phyloP scores from a whole-genome alignment of 2,329 filamentous ascomycete species.

The Hypoxylon sp. region DNA sequence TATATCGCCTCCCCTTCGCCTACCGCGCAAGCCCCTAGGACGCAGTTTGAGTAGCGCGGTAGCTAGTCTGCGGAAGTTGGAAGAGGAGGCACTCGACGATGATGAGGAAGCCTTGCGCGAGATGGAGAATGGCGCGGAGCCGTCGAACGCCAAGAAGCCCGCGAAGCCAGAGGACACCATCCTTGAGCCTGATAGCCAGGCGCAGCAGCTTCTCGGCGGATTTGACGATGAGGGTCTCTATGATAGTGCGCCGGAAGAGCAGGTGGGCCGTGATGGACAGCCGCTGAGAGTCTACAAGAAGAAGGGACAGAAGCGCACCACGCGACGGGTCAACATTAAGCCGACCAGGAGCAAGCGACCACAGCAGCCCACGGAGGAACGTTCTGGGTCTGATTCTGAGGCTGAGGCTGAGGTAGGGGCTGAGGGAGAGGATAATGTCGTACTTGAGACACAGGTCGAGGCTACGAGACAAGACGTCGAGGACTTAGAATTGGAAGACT shows the following conservation, averaged over 20 bases:
- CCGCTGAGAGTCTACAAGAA: constrained; percentile 81
- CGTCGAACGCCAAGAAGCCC: constrained; percentile 33
- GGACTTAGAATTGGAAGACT: constrained; percentile 56
- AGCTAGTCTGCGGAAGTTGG: constrained; percentile 76
- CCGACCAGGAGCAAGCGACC: constrained; percentile 67
- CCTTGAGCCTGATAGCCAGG: constrained; percentile 62
- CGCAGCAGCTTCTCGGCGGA: constrained; percentile 66
- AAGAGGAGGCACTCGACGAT: constrained; percentile 79
- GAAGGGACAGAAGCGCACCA: constrained; percentile 86
- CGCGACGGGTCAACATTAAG: constrained; percentile 75
- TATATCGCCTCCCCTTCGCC: constrained; percentile 64
- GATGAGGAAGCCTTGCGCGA: constrained; percentile 82
- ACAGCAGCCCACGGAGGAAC: constrained; percentile 51
- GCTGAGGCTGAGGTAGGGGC: constrained; percentile 55
- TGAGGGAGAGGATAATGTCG: constrained; percentile 58
- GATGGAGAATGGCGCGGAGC: constrained; percentile 68
- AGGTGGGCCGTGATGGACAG: constrained; percentile 68
- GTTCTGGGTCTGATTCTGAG: constrained; percentile 57
- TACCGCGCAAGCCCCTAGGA: constrained; percentile 74
- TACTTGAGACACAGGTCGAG: constrained; percentile 59
- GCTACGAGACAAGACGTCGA: constrained; percentile 51
- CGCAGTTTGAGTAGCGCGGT: constrained; percentile 82
- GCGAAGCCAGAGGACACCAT: constrained; percentile 54
- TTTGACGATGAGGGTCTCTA: constrained; percentile 75
- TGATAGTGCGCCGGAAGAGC: constrained; percentile 69